Percentiles rank a stretch among this genome's conserved stretches.
phyloP scores from a whole-genome alignment of 192 early-diverging fungal species.

The Tieghemiomyces parasiticus region DNA sequence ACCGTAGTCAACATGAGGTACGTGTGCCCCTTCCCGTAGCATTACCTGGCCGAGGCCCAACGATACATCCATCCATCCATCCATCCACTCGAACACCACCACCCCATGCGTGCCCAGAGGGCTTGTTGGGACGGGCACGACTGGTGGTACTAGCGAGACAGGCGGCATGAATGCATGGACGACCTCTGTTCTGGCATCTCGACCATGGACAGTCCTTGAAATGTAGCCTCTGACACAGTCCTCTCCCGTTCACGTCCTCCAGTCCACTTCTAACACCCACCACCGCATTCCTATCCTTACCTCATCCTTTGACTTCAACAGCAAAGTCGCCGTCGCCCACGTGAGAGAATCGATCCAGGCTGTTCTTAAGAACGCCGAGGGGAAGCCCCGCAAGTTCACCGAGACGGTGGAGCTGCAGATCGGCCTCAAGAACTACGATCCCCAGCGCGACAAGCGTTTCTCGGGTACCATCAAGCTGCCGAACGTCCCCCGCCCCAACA shows the following conservation, averaged over 20 bases:
- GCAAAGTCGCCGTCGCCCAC: slow-evolving; percentile 80
- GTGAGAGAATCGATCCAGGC: slow-evolving; percentile 64
- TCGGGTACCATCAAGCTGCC: slow-evolving; percentile 88
- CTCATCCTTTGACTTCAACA: slow-evolving; percentile 7
- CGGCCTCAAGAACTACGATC: slow-evolving; percentile 99
- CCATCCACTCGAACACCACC: not conserved
- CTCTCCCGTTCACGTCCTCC: not conserved
- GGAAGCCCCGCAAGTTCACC: slow-evolving; percentile 89
- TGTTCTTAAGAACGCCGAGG: slow-evolving; percentile 60
- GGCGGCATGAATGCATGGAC: not conserved
- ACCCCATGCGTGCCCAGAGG: not conserved
- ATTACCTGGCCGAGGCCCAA: not conserved
- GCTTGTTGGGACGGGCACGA: too few relatives aligned
- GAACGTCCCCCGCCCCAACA: slow-evolving; percentile 86
- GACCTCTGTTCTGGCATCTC: not conserved
- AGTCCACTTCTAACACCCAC: not conserved
- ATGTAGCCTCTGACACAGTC: not conserved
- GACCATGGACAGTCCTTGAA: not conserved
- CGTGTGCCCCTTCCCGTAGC: not conserved
- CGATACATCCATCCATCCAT: slow-evolving; percentile 8
- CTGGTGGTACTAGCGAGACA: not conserved
- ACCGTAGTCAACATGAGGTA: slow-evolving; percentile 4
- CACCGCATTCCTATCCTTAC: too few relatives aligned
- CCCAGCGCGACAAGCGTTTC: slow-evolving; percentile 99
- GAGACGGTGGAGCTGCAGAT: slow-evolving; percentile 98